Base-by-base conservation (phyloP, 306 rosid species). In the Vachellia collinsii region DNA sequence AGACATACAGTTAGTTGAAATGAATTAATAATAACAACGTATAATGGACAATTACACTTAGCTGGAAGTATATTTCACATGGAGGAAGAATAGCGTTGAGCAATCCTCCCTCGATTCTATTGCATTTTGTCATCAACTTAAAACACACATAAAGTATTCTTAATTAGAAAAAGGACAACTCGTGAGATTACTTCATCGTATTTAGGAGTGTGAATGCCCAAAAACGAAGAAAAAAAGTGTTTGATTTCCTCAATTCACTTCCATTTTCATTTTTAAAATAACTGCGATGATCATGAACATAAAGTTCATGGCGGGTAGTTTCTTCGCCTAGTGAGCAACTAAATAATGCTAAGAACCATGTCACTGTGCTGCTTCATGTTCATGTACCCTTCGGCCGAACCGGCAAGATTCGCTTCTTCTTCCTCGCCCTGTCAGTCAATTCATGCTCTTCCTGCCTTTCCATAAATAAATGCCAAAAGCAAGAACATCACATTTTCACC, bases 381-480 rank as follows among this genome's bases (percentile, higher is more conserved):
- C 80, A 8, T 69, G 89, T 83, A 76, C 36, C 37, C 75, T 67
- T 70, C 61, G 16, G 5, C 20, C 25, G 65, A 36, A 43, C 16
- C 72, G 44, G 5, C 47, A 48, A 72, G 84, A 84, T 77, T 79
- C 88, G 67, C 74, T 67, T 65, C 53, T 53, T 19, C 39, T 44
- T 9, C 66, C 44, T 58, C 77, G 64, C 72, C 81, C 65, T 22
- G 36, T 10, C 65, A 23, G 54, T 51, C 78, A 68, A 38, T 50
- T 76, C 81, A 58, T 20, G 19, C 44, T 14, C 72, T 47, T 61
- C 61, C 77, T 23, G 19, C 69, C 50, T 63, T 66, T 56, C 38
- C 23, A 69, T 43, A 63, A 74, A 74, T 11, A 14, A 42, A 20
- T 3, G 29, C 74, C 12, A 46, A 76, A 63, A 25, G 37, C 62